phyloP scores from a whole-genome alignment of 2,329 filamentous ascomycete species.

The Pseudogymnoascus sp. region DNA sequence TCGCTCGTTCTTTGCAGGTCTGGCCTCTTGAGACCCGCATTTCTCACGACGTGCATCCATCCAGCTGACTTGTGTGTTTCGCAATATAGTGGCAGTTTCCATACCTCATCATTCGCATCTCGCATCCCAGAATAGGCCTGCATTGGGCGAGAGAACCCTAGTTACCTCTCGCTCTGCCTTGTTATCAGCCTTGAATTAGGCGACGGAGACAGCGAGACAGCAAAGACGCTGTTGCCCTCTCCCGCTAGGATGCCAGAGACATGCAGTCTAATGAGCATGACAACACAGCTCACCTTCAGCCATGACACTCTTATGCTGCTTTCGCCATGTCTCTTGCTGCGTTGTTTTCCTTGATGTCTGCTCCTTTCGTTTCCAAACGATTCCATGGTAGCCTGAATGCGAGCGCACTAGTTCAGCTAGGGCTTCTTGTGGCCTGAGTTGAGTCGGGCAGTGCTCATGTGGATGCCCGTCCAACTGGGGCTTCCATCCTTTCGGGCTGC shows the following conservation, averaged over 20 bases:
- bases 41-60: constrained; percentile 8
- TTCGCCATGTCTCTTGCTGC: not conserved
- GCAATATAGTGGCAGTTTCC: too few relatives aligned
- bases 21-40: constrained; percentile 19
- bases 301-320: not conserved
- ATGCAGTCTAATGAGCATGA: not conserved
- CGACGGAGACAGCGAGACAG: not conserved
- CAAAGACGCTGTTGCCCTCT: not conserved
- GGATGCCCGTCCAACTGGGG: not conserved
- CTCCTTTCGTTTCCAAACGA: not conserved
- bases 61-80: too few relatives aligned
- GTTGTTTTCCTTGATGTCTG: not conserved
- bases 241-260: not conserved
- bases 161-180: not conserved
- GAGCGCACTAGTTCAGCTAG: not conserved
- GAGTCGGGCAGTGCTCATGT: not conserved
- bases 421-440: not conserved
- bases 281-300: not conserved
- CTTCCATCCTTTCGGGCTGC: not conserved
- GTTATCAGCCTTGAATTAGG: not conserved
- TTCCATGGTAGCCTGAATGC: not conserved
- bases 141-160: not conserved
- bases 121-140: not conserved
- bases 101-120: too few relatives aligned
- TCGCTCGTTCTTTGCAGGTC: not conserved